These are phyloP conservation scores for Irpex sp. DNA, from an alignment of 1,284 basidiomycete species.

Conservation along the genomic window DNA sequence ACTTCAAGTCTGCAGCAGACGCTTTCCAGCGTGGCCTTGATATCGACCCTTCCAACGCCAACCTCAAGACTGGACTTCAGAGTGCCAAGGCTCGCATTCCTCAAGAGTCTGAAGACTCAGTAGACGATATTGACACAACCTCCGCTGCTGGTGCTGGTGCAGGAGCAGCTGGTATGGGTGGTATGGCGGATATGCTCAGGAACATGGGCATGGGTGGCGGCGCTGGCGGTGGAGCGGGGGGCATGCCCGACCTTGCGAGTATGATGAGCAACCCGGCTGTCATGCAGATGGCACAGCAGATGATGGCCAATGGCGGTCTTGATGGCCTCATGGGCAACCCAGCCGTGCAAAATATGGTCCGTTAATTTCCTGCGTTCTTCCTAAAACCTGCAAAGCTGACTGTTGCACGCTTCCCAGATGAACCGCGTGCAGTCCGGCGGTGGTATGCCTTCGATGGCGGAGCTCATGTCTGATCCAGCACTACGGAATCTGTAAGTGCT, in stretches of 20 bases:
- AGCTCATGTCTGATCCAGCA: conserved; percentile 68
- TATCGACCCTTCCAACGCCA: conserved; percentile 81
- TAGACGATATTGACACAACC: conserved; percentile 22
- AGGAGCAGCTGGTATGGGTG: conserved; percentile 33
- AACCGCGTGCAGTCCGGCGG: conserved; percentile 69
- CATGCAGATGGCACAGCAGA: conserved; percentile 89
- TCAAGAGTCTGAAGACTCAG: conserved; percentile 24
- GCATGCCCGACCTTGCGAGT: conserved; percentile 85
- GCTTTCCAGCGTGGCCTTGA: conserved; percentile 88
- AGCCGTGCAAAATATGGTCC: conserved; percentile 71
- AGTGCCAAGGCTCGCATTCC: conserved; percentile 69
- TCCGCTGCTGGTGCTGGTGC: conserved; percentile 24
- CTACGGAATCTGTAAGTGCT: conserved; percentile 59
- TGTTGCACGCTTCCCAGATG: conserved; percentile 45
- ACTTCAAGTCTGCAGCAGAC: conserved; percentile 74
- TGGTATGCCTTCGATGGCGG: conserved; percentile 72
- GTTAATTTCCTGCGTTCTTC: not conserved
- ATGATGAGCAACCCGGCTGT: conserved; percentile 93
- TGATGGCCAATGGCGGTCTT: conserved; percentile 89
- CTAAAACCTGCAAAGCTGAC: no score
- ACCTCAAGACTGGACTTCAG: conserved; percentile 82
- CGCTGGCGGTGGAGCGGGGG: conserved; percentile 53
- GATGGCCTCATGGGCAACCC: conserved; percentile 87
- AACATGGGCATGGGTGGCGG: conserved; percentile 47
- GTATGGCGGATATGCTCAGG: conserved; percentile 67